Conservation (phyloP, 805 yeast genomes). For the Spathaspora passalidarum region DNA sequence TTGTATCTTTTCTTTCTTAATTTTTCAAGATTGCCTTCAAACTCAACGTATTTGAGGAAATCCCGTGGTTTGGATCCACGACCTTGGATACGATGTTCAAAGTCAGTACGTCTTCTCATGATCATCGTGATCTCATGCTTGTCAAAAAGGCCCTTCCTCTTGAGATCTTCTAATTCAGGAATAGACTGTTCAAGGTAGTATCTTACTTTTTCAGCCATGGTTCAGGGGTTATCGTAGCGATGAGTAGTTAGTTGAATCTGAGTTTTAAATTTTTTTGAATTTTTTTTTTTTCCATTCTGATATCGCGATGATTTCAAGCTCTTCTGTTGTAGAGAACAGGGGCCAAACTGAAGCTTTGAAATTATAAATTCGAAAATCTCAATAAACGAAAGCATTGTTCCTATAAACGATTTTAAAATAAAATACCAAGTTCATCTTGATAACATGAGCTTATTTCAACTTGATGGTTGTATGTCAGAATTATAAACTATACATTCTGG, state of each 20-base stretch:
- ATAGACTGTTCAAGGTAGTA: constrained; percentile 66
- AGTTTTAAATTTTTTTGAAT: neutral
- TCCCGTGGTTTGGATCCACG: constrained; percentile 79
- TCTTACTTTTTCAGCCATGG: constrained; percentile 45
- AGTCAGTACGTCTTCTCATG: constrained; percentile 92
- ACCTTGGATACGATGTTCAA: constrained; percentile 84
- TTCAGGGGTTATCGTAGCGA: neutral
- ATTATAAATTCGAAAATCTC: too few relatives aligned
- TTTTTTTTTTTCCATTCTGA: neutral
- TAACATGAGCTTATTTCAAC: too few relatives aligned
- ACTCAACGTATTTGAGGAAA: constrained; percentile 73
- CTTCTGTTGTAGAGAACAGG: too few relatives aligned
- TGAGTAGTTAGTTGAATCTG: too few relatives aligned
- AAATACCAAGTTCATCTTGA: too few relatives aligned
- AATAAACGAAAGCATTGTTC: too few relatives aligned
- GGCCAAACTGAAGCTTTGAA: too few relatives aligned
- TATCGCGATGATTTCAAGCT: too few relatives aligned
- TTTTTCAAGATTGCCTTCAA: constrained; percentile 75
- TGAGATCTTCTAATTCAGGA: constrained; percentile 89
- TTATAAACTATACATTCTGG: too few relatives aligned
- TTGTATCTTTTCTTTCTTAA: constrained; percentile 68
- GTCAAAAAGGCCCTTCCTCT: constrained; percentile 75
- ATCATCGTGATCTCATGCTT: constrained; percentile 79
- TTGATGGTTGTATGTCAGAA: too few relatives aligned
- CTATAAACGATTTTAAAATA: too few relatives aligned